phyloP scores from a whole-genome alignment of 176 grass and related monocot genomes.

The Leersia perrieri region DNA sequence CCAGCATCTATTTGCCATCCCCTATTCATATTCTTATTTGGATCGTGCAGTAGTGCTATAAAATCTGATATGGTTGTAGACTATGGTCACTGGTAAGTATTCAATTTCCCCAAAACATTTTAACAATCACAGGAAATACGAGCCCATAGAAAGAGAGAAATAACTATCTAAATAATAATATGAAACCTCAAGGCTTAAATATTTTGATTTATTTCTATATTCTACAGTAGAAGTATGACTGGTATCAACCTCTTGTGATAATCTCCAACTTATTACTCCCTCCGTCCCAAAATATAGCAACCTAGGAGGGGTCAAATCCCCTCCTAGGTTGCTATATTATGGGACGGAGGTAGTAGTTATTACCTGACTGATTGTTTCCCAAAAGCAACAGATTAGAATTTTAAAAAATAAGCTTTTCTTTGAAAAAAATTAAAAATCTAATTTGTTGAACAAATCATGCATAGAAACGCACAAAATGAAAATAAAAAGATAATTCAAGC shows the following conservation, averaged over 20 bases:
- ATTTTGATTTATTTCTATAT: slow-evolving; percentile 6
- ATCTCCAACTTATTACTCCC: slow-evolving; percentile 13
- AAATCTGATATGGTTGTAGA: slow-evolving; percentile 18
- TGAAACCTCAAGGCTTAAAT: not conserved
- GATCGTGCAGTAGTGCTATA: slow-evolving; percentile 1
- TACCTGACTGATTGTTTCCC: not conserved
- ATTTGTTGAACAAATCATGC: not conserved
- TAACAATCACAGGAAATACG: not conserved
- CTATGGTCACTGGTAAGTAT: not conserved
- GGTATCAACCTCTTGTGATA: not conserved
- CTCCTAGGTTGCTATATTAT: too few species aligned
- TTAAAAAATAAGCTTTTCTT: not conserved
- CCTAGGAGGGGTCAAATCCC: too few species aligned
- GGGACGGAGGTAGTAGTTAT: too few species aligned
- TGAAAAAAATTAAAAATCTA: not conserved
- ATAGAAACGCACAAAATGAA: slow-evolving; percentile 29
- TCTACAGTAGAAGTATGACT: slow-evolving; percentile 1
- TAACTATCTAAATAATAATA: slow-evolving; percentile 7
- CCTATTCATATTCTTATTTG: slow-evolving; percentile 8
- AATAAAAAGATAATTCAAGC: not conserved
- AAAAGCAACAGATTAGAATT: not conserved
- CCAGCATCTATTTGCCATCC: not conserved
- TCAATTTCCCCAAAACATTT: not conserved
- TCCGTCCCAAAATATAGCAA: too few species aligned
- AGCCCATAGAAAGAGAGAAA: not conserved